These are phyloP conservation scores for Mucor irregularis DNA, from an alignment of 371 early-diverging fungal genomes.

Conservation along the genomic window DNA sequence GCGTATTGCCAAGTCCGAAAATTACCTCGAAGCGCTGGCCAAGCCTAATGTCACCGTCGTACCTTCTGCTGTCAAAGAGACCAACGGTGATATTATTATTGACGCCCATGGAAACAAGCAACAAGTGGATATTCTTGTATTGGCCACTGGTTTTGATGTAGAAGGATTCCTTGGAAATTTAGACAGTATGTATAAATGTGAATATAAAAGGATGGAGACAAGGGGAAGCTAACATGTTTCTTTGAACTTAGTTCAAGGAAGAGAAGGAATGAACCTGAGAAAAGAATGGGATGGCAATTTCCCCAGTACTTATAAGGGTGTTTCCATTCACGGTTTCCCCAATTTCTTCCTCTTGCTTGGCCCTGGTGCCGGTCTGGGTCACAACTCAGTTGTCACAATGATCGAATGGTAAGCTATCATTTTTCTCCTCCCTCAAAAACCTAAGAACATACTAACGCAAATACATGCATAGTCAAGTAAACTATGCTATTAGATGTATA, in stretches of 20 bases:
- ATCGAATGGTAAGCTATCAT: slow-evolving; percentile 29
- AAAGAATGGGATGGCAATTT: slow-evolving; percentile 15
- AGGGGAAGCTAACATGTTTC: no score
- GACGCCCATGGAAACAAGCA: slow-evolving; percentile 38
- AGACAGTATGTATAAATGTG: slow-evolving; percentile 1
- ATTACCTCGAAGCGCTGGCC: slow-evolving; percentile 51
- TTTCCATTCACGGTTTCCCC: slow-evolving; percentile 35
- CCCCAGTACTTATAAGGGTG: slow-evolving; percentile 27
- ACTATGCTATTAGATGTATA: slow-evolving; percentile 20
- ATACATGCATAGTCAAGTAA: slow-evolving; percentile 20
- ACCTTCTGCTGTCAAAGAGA: slow-evolving; percentile 33
- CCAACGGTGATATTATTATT: slow-evolving; percentile 41
- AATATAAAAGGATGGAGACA: not conserved
- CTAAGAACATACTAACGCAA: not conserved
- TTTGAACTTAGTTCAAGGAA: slow-evolving; percentile 19
- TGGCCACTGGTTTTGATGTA: slow-evolving; percentile 67
- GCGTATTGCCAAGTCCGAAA: slow-evolving; percentile 54
- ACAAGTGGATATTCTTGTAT: slow-evolving; percentile 55
- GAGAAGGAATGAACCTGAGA: slow-evolving; percentile 10
- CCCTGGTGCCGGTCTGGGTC: slow-evolving; percentile 40
- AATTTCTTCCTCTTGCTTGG: slow-evolving; percentile 45
- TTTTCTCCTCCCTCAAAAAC: no score
- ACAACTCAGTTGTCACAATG: slow-evolving; percentile 33
- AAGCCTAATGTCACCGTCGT: slow-evolving; percentile 51
- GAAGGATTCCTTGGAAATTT: slow-evolving; percentile 35